A percentile compares a stretch with the other conserved stretches of the same genome.
Conservation (phyloP, 371 early-diverging fungal species). For the Mortierella sp. region DNA sequence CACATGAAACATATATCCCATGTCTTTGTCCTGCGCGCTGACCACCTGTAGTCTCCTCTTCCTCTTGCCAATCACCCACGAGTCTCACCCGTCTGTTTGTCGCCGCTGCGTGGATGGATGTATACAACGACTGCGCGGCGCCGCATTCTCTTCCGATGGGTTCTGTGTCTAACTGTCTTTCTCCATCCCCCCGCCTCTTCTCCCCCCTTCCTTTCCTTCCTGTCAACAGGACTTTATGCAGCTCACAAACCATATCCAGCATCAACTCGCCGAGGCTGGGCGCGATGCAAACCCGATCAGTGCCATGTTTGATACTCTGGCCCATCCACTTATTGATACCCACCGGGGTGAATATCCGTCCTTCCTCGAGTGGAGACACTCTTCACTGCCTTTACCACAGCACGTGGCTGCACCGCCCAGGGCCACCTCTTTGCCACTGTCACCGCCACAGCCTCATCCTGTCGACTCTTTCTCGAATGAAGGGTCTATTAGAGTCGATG, state of each 20-base stretch:
- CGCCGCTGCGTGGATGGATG: neutral
- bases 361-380: constrained; percentile 34
- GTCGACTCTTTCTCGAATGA: no score
- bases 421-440: no score
- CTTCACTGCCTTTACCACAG: neutral
- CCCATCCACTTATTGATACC: constrained; percentile 48
- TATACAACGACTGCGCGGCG: neutral
- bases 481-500: no score
- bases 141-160: neutral
- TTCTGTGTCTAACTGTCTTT: neutral
- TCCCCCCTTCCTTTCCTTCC: neutral
- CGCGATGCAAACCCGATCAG: constrained; percentile 50
- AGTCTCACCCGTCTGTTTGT: neutral
- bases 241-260: constrained; percentile 47
- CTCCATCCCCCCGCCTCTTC: no score
- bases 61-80: neutral
- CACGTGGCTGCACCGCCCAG: no score
- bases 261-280: constrained; percentile 50
- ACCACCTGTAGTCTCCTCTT: neutral
- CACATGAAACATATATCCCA: neutral
- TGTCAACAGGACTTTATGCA: constrained; percentile 35
- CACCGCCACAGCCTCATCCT: no score
- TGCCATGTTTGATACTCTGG: constrained; percentile 50
- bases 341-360: constrained; percentile 52
- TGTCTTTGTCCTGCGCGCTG: neutral